Evolutionary conservation across 441 rosid species (phyloP), one percentile per base, ranked within the genome.

Genomic region (Corymbia citriodora): DNA sequence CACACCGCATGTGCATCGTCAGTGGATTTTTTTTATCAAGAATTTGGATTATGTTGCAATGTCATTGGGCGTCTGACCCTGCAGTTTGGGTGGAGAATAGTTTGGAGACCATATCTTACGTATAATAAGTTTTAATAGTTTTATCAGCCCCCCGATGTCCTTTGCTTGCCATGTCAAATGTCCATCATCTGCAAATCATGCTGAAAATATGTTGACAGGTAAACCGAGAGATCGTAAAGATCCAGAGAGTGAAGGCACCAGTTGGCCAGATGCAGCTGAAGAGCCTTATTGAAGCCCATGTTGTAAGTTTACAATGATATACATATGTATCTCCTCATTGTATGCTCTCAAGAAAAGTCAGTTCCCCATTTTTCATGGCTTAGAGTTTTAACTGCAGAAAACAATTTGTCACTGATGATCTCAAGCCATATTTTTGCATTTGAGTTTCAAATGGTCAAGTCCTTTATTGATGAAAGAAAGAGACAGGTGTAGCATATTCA

Each of bases 191-290:
- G n/a, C 85, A 79, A 91, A 57, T 72, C 36, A 40, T 54, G 18
- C 33, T 52, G 88, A 55, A 59, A 87, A 87, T 59, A 88, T 89
- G 14, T 91, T 65, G 17, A 90, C 95, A 98, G 99, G 93, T 97
- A 29, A 98, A 98, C 91, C 95, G 93, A 92, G 99, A 98, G 94
- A 98, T 97, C 89, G 99, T 97, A 93, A 97, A 97, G 96, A 94
- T 96, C 79, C 99, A 98, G 92, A 95, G 99, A 93, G 98, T 97
- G 88, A 95, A 96, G 40, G 99, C 99, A 4, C 97, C 99, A 90
- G 99, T 97, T 91, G 99, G 99, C 45, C 99, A 97, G 93, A 94
- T 96, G 95, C 99, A 98, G 92, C 95, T 98, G 19, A 97, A 96
- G 94, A 97, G 93, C 93, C 97, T 98, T 89, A 96, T 98, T 29